Evolutionary conservation across 2,329 filamentous ascomycete genomes (phyloP).

Genomic region (Talaromyces piceae): DNA sequence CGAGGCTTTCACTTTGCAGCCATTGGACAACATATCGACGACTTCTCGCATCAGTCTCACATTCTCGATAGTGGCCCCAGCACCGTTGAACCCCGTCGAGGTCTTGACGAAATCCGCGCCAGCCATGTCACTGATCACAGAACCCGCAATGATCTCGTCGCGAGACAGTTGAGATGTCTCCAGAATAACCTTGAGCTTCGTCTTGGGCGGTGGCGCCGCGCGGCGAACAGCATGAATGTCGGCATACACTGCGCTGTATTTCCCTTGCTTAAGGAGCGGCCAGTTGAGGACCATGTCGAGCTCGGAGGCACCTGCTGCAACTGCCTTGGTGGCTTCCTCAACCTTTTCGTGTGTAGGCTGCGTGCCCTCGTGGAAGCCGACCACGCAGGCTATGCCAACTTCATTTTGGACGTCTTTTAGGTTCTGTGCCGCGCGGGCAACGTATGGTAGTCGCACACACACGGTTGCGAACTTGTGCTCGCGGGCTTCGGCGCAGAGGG

Average conservation of each 20-base stretch:
- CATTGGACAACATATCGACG: conserved; percentile 36
- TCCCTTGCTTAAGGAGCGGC: conserved; percentile 35
- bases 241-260: conserved; percentile 45
- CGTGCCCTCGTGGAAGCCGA: conserved; percentile 55
- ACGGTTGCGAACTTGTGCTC: conserved; percentile 41
- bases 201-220: conserved; percentile 33
- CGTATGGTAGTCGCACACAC: conserved; percentile 49
- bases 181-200: conserved; percentile 50
- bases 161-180: conserved; percentile 48
- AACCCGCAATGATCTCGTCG: conserved; percentile 47
- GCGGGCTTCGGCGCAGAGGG: conserved; percentile 49
- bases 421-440: conserved; percentile 43
- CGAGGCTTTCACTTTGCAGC: conserved; percentile 50
- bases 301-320: conserved; percentile 46
- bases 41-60: conserved; percentile 49
- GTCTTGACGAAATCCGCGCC: conserved; percentile 55
- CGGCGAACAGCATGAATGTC: conserved; percentile 48
- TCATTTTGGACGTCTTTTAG: conserved; percentile 34
- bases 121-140: conserved; percentile 45
- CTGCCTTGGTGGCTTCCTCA: conserved; percentile 44
- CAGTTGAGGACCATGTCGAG: conserved; percentile 55
- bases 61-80: conserved; percentile 46
- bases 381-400: conserved; percentile 49
- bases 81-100: conserved; percentile 51
- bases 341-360: conserved; percentile 45